phyloP scores from a whole-genome alignment of 2,329 filamentous ascomycete species.

The Botryosphaeria dothidea region DNA sequence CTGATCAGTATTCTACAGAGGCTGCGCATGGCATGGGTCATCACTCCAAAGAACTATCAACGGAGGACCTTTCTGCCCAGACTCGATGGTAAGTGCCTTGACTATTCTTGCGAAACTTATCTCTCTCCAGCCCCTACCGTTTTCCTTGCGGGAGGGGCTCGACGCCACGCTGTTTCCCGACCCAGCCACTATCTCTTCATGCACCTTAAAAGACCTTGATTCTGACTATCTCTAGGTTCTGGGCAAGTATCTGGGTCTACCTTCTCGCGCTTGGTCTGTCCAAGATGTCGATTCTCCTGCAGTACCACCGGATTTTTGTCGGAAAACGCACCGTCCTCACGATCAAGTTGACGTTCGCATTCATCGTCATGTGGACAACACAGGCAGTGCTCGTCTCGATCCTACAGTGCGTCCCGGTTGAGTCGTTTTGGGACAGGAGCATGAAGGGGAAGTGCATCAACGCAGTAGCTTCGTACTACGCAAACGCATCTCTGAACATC shows the following conservation, averaged over 20 bases:
- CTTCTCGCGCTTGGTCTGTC: constrained; percentile 31
- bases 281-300: constrained; percentile 31
- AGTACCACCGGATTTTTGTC: constrained; percentile 31
- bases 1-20: background rate
- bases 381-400: constrained; percentile 22
- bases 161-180: no score
- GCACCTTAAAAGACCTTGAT: background rate
- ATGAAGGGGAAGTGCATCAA: background rate
- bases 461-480: background rate
- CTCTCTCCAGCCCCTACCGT: background rate
- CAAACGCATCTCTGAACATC: background rate
- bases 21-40: background rate
- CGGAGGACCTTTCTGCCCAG: background rate
- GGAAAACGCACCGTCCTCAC: constrained; percentile 22
- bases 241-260: constrained; percentile 36
- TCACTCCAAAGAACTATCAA: background rate
- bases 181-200: background rate
- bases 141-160: no score
- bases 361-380: background rate
- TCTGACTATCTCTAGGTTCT: constrained; percentile 25
- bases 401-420: constrained; percentile 29
- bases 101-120: background rate
- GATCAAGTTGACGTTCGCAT: constrained; percentile 24
- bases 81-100: background rate
- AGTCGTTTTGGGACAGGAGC: constrained; percentile 29